Percentiles rank a stretch among this genome's conserved stretches.
Conservation (phyloP, 257 asterid species). For the Eustoma russellianum region DNA sequence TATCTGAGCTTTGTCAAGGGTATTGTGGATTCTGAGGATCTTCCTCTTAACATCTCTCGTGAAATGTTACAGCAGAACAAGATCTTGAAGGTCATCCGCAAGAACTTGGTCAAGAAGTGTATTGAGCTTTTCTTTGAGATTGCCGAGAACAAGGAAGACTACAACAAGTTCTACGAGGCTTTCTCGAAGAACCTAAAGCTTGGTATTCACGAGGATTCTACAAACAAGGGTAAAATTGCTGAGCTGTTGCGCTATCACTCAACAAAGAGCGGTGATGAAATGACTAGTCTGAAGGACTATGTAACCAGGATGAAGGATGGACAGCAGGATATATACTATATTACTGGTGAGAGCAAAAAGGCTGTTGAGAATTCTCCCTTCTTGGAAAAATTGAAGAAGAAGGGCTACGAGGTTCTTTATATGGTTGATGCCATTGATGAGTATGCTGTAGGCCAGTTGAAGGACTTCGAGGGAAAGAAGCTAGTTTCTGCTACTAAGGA, state of each 20-base stretch:
- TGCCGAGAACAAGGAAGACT: constrained; percentile 58
- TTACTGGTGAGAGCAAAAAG: constrained; percentile 55
- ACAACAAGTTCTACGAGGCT: constrained; percentile 45
- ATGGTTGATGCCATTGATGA: constrained; percentile 61
- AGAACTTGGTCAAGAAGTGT: constrained; percentile 58
- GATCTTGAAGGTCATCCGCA: constrained; percentile 53
- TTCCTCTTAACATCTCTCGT: constrained; percentile 46
- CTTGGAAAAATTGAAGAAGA: constrained; percentile 54
- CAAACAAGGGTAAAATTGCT: constrained; percentile 36
- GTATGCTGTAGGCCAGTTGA: constrained; percentile 45
- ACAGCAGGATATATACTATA: constrained; percentile 42
- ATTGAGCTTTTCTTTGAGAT: constrained; percentile 48
- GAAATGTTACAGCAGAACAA: constrained; percentile 55
- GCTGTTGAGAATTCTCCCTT: constrained; percentile 60
- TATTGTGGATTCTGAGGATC: constrained; percentile 50
- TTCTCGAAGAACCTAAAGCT: constrained; percentile 53
- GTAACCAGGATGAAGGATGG: constrained; percentile 61
- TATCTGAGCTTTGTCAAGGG: constrained; percentile 49
- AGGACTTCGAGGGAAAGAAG: constrained; percentile 49
- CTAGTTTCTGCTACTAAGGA: constrained; percentile 56
- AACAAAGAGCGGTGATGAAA: constrained; percentile 51
- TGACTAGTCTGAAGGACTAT: constrained; percentile 54
- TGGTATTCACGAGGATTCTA: constrained; percentile 50
- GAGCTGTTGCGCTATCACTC: constrained; percentile 48
- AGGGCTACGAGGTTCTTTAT: constrained; percentile 43